Conservation (phyloP, 495 filamentous ascomycete species). For the Collariella sp. region DNA sequence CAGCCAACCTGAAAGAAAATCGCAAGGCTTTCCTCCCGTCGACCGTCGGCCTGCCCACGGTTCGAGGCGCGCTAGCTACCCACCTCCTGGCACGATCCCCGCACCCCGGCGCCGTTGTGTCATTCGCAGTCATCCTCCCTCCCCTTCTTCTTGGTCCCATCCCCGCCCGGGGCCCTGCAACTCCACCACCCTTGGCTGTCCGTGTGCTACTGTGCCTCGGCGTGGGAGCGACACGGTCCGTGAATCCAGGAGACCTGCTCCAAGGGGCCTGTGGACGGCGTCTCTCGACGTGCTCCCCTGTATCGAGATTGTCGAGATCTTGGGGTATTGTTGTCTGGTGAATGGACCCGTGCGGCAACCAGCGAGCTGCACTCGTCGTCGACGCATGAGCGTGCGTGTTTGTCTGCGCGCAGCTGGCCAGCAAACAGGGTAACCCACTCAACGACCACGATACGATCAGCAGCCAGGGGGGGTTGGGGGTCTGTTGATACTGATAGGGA, state of each 20-base stretch:
- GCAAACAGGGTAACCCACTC: too few species aligned
- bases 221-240: too few species aligned
- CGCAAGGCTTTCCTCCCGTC: not conserved
- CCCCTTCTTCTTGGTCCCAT: not conserved
- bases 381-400: too few species aligned
- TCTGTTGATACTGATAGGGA: not conserved
- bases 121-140: constrained; percentile 15
- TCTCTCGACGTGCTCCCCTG: too few species aligned
- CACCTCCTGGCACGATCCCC: not conserved
- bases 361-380: too few species aligned
- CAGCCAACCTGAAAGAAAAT: not conserved
- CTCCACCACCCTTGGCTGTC: not conserved
- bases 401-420: too few species aligned
- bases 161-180: not conserved
- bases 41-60: not conserved
- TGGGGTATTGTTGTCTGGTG: too few species aligned
- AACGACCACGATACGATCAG: not conserved
- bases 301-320: too few species aligned
- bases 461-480: not conserved
- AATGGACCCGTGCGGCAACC: too few species aligned
- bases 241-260: too few species aligned
- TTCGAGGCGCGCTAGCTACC: not conserved
- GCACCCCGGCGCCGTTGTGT: constrained; percentile 11
- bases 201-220: not conserved
- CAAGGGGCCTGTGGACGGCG: too few species aligned